Evolutionary conservation across 2,329 filamentous ascomycete genomes (phyloP).

Genomic region (Mariannaea sp.): DNA sequence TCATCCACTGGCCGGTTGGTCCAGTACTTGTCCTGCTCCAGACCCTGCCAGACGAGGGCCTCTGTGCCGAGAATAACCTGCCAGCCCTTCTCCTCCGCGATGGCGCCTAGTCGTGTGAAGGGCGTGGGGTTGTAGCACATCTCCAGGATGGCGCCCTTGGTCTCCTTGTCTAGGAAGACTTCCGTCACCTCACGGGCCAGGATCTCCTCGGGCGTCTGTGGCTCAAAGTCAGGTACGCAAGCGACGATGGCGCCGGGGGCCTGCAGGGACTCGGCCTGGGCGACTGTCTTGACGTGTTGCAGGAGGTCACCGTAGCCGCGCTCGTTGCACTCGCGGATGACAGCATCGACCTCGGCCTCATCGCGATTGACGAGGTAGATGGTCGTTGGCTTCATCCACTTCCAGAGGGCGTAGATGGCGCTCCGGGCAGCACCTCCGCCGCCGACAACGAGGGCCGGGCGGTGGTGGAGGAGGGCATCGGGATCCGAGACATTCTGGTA

Average conservation of each 20-base stretch:
- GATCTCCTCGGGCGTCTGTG: conserved; percentile 65
- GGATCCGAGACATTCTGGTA: conserved; percentile 56
- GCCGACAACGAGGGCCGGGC: conserved; percentile 74
- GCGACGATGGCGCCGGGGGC: conserved; percentile 70
- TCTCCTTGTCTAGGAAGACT: conserved; percentile 50
- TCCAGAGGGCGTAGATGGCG: conserved; percentile 75
- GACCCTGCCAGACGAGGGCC: conserved; percentile 76
- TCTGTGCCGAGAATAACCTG: conserved; percentile 77
- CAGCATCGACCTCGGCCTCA: conserved; percentile 65
- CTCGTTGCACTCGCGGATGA: conserved; percentile 66
- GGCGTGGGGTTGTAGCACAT: conserved; percentile 84
- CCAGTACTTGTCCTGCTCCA: conserved; percentile 71
- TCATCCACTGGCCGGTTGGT: conserved; percentile 64
- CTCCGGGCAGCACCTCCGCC: conserved; percentile 79
- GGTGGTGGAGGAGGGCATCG: conserved; percentile 55
- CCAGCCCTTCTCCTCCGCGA: conserved; percentile 69
- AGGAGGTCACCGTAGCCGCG: conserved; percentile 65
- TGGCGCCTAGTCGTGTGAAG: conserved; percentile 66
- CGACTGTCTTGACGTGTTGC: conserved; percentile 63
- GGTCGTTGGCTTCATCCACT: conserved; percentile 67
- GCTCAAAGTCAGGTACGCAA: conserved; percentile 78
- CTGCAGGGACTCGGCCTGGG: conserved; percentile 63
- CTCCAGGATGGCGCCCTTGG: conserved; percentile 73
- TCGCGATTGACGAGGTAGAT: conserved; percentile 83
- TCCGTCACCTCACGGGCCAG: conserved; percentile 61